Percentiles rank a stretch among this genome's conserved stretches.
phyloP scores from a whole-genome alignment of 331 rosid genomes.

The Quercus lobata region DNA sequence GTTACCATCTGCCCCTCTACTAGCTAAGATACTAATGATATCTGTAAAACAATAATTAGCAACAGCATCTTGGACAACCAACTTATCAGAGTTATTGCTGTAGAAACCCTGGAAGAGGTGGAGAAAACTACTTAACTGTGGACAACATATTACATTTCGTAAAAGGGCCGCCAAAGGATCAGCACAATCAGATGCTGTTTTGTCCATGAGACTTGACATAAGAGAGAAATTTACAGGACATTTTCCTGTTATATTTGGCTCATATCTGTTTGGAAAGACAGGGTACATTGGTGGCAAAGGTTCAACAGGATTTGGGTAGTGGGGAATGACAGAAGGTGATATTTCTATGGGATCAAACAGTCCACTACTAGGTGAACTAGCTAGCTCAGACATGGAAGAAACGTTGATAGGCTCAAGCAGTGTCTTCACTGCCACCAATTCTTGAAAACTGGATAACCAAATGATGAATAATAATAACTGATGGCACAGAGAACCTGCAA shows the following conservation, averaged over 20 bases:
- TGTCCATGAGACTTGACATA: slow-evolving; percentile 65
- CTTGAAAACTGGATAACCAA: slow-evolving; percentile 63
- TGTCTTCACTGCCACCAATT: slow-evolving; percentile 50
- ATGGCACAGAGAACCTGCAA: slow-evolving; percentile 73
- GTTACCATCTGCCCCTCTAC: slow-evolving; percentile 82
- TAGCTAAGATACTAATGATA: slow-evolving; percentile 68
- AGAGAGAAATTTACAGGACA: slow-evolving; percentile 87
- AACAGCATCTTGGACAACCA: slow-evolving; percentile 63
- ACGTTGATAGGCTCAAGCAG: slow-evolving; percentile 27
- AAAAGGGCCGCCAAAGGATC: slow-evolving; percentile 83
- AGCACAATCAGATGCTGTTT: slow-evolving; percentile 85
- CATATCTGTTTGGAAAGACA: slow-evolving; percentile 69
- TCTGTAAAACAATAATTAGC: slow-evolving; percentile 81
- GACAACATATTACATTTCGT: slow-evolving; percentile 90
- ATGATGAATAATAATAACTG: slow-evolving; percentile 56
- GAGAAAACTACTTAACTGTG: slow-evolving; percentile 81
- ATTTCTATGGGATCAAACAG: slow-evolving; percentile 89
- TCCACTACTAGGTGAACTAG: slow-evolving; percentile 62
- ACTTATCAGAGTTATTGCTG: slow-evolving; percentile 44
- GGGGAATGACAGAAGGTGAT: slow-evolving; percentile 92
- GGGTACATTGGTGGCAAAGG: slow-evolving; percentile 90
- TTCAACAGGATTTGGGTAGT: slow-evolving; percentile 58
- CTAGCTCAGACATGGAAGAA: slow-evolving; percentile 47
- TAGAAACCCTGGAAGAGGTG: slow-evolving; percentile 91
- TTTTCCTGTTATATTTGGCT: slow-evolving; percentile 83